These are phyloP conservation scores for Grigorovia jiainica DNA, from an alignment of 805 yeast species.

Conservation along the genomic window DNA sequence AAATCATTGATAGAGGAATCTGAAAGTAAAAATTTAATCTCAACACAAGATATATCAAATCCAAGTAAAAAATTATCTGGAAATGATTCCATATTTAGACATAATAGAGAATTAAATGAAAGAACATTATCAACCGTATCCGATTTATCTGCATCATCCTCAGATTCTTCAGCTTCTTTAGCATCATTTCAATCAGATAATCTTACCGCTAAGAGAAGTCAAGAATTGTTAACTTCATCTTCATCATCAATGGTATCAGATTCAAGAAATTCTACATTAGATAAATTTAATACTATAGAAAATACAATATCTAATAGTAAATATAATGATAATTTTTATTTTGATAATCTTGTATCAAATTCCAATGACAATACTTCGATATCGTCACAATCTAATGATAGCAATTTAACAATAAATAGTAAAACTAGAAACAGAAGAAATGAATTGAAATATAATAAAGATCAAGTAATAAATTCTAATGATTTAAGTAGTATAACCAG, in stretches of 20 bases:
- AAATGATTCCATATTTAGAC: background rate
- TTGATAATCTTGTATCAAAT: background rate
- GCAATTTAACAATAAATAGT: background rate
- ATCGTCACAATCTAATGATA: background rate
- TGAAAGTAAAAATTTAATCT: background rate
- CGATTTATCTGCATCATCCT: conserved; percentile 3
- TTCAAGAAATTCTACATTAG: background rate
- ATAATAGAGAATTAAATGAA: conserved; percentile 2
- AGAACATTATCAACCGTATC: conserved; percentile 5
- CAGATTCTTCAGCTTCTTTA: conserved; percentile 4
- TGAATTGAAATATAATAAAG: background rate
- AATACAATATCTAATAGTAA: background rate
- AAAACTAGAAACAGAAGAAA: background rate
- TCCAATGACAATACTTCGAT: background rate
- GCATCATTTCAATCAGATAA: conserved; percentile 6
- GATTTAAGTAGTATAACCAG: background rate
- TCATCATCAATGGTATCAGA: background rate
- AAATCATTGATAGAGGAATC: background rate
- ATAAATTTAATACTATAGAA: background rate
- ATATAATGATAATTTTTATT: background rate
- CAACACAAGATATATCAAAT: background rate
- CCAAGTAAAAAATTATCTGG: background rate
- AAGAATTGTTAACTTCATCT: conserved; percentile 1
- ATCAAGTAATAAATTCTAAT: background rate
- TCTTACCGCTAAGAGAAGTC: conserved; percentile 1